A percentile compares a stretch with the other conserved stretches of the same genome.
These are phyloP conservation scores for Coemansia sp. DNA, from an alignment of 192 early-diverging fungal species.

Conservation along the genomic window DNA sequence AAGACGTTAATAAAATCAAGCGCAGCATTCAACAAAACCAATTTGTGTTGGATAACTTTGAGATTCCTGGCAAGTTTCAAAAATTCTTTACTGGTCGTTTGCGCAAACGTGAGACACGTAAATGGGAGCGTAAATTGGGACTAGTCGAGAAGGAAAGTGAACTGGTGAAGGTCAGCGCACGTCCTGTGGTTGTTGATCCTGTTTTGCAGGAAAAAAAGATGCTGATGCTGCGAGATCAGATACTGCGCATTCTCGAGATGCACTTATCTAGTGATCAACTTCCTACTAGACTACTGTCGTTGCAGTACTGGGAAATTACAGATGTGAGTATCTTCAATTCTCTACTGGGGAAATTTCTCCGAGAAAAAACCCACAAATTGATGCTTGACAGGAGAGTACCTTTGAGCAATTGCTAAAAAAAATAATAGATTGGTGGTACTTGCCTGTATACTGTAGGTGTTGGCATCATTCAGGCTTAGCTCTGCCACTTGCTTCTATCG, in stretches of 20 bases:
- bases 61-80: slow-evolving; percentile 48
- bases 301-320: slow-evolving; percentile 52
- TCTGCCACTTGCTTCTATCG: slow-evolving; percentile 42
- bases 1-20: slow-evolving; percentile 18
- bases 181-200: slow-evolving; percentile 27
- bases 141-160: slow-evolving; percentile 8
- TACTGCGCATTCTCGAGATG: slow-evolving; percentile 45
- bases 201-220: slow-evolving; percentile 23
- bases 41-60: slow-evolving; percentile 43
- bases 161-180: slow-evolving; percentile 25
- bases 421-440: not conserved
- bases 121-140: slow-evolving; percentile 28
- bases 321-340: slow-evolving; percentile 25
- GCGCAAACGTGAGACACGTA: slow-evolving; percentile 45
- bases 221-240: slow-evolving; percentile 29
- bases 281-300: slow-evolving; percentile 43
- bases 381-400: not conserved
- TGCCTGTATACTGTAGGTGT: slow-evolving; percentile 18
- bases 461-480: slow-evolving; percentile 43
- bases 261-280: slow-evolving; percentile 30
- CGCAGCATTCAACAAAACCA: slow-evolving; percentile 38
- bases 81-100: slow-evolving; percentile 49
- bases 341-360: not conserved
- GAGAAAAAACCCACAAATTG: not conserved
- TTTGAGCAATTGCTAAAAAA: not conserved